Conservation (phyloP, 2,329 filamentous ascomycete species). For the Coleophoma crateriformis region DNA sequence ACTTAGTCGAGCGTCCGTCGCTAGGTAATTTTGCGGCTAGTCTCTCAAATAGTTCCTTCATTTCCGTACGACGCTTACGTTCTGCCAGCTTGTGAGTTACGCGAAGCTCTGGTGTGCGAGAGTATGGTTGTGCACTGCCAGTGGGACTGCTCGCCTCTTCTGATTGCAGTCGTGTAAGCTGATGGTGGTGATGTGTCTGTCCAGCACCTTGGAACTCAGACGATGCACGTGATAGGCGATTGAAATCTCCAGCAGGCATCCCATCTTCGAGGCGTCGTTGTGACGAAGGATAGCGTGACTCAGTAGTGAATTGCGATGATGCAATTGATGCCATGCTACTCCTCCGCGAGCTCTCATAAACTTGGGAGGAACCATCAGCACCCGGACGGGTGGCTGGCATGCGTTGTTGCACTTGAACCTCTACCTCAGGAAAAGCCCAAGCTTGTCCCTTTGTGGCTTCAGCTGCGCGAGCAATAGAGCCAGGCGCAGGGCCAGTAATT, state of each 20-base stretch:
- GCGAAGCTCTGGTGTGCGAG: conserved; percentile 73
- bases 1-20: conserved; percentile 69
- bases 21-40: conserved; percentile 57
- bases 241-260: conserved; percentile 32
- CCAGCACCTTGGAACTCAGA: conserved; percentile 40
- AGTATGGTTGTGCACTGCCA: conserved; percentile 67
- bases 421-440: conserved; percentile 77
- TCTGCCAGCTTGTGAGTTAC: conserved; percentile 84
- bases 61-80: conserved; percentile 76
- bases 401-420: conserved; percentile 52
- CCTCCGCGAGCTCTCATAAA: conserved; percentile 59
- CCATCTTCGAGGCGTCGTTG: conserved; percentile 68
- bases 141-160: conserved; percentile 47
- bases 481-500: conserved; percentile 65
- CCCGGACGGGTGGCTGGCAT: conserved; percentile 39
- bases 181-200: conserved; percentile 67
- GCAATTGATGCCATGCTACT: conserved; percentile 74
- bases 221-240: conserved; percentile 40
- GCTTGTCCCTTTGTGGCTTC: conserved; percentile 78
- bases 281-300: conserved; percentile 65
- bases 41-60: conserved; percentile 77
- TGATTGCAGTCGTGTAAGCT: conserved; percentile 62
- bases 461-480: conserved; percentile 63
- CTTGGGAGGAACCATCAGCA: conserved; percentile 36
- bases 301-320: conserved; percentile 72